These are phyloP conservation scores for Fusarium musae DNA, from an alignment of 2,329 filamentous ascomycete genomes.

Conservation along the genomic window DNA sequence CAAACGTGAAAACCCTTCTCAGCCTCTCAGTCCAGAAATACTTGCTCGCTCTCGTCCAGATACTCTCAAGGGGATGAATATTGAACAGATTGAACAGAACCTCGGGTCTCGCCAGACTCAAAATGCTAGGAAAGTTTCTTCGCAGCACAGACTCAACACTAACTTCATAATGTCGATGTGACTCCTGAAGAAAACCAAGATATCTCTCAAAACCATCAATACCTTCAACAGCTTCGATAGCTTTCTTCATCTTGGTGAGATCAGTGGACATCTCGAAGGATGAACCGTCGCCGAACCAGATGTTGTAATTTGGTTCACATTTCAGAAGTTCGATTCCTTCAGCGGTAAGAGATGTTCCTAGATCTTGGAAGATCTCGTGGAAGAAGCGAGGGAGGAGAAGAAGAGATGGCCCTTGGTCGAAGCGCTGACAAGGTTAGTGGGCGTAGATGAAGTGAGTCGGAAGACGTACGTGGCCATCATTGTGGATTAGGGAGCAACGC, in stretches of 20 bases:
- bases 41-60: constrained; percentile 71
- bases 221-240: constrained; percentile 79
- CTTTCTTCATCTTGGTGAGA: constrained; percentile 73
- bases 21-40: constrained; percentile 78
- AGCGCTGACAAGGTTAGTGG: constrained; percentile 58
- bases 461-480: constrained; percentile 57
- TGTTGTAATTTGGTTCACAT: constrained; percentile 80
- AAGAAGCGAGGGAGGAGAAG: constrained; percentile 78
- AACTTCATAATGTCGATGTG: constrained; percentile 76
- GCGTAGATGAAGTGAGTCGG: rapidly evolving
- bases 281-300: constrained; percentile 77
- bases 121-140: constrained; percentile 72
- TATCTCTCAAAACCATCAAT: constrained; percentile 77
- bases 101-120: constrained; percentile 65
- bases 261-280: constrained; percentile 74
- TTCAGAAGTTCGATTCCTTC: constrained; percentile 76
- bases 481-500: constrained; percentile 72
- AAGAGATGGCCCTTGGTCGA: constrained; percentile 81
- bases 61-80: constrained; percentile 77
- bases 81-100: constrained; percentile 69
- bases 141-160: constrained; percentile 73
- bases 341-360: constrained; percentile 71
- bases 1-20: constrained; percentile 78
- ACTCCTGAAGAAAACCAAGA: constrained; percentile 72
- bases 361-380: constrained; percentile 73